Evolutionary conservation across 2,329 filamentous ascomycete genomes (phyloP), one percentile per base, ranked within the genome.

Genomic region (Arthrinium phaeospermum): DNA sequence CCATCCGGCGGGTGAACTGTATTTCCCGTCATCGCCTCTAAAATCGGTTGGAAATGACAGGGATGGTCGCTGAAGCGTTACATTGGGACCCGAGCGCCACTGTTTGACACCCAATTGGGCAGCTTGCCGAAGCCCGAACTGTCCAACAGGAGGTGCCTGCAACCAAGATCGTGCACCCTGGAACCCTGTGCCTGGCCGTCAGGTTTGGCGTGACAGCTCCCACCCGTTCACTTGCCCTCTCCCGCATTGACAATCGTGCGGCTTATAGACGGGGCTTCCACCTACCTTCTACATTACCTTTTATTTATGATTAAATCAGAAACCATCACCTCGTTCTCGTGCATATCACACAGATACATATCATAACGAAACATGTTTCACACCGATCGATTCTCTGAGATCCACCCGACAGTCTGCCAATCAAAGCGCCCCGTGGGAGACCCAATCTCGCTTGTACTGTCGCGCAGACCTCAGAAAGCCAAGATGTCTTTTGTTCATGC

Each of bases 61-160:
- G 30, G 53, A 61, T 37, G 34, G 34, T 22, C 10, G 13, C 34
- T 64, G 16, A 41, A 64, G 34, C 57, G 57, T 64, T 64, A 41
- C 57, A 64, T 61, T 61, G 53, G 53, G 27, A 37, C 30, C 53
- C 14, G 30, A 49, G 30, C 22, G 16, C 10, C 30, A 61, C 53
- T 7, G 22, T 49, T n/a, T 10, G 49, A 51, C 22, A n/a, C 34
- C 57, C 57, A 64, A 64, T 64, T 41, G 30, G 57, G 57, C 57
- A 64, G 34, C 34, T 41, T 64, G 57, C 57, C 57, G 57, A 64
- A 64, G 37, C 57, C 49, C n/a, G n/a, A 51, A 51, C 49, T 12
- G n/a, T 22, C n/a, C n/a, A 27, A 24, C 37, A 41, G 37, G 10
- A 41, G 37, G 37, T 41, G 41, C 57, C 53, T 34, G 24, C 49